These are phyloP conservation scores for Gloeostereum incarnatum DNA, from an alignment of 768 basidiomycete genomes.

Conservation along the genomic window DNA sequence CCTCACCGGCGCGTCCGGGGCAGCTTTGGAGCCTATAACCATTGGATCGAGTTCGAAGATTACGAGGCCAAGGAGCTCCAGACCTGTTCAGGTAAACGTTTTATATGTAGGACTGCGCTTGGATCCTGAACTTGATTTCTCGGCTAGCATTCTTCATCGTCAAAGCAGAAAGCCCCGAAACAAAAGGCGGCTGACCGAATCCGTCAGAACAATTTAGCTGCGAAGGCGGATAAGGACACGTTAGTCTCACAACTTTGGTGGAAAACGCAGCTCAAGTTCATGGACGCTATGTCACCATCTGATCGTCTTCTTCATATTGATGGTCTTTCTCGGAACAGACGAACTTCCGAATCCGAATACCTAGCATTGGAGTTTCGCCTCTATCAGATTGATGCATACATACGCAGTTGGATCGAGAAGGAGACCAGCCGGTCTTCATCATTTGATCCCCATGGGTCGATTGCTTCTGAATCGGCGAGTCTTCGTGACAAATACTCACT, in stretches of 20 bases:
- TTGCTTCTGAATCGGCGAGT: conserved; percentile 21
- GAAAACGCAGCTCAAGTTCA: conserved; percentile 31
- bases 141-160: too few relatives aligned
- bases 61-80: too few relatives aligned
- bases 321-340: conserved; percentile 34
- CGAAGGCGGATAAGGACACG: conserved; percentile 32
- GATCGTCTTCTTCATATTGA: conserved; percentile 24
- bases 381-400: conserved; percentile 41
- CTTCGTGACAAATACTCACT: conserved; percentile 38
- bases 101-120: background rate
- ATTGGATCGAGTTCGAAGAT: too few relatives aligned
- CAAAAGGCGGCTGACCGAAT: conserved; percentile 22
- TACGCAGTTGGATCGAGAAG: conserved; percentile 44
- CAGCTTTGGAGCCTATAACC: conserved; percentile 38
- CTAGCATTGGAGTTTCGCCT: conserved; percentile 43
- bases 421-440: too few relatives aligned
- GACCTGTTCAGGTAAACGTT: background rate
- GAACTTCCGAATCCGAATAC: conserved; percentile 24
- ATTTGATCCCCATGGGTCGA: too few relatives aligned
- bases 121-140: too few relatives aligned
- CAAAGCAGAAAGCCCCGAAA: conserved; percentile 4
- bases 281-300: conserved; percentile 22
- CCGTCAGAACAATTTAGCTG: conserved; percentile 31
- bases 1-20: conserved; percentile 54
- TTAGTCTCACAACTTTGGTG: conserved; percentile 41